Percentiles rank a stretch among this genome's conserved stretches.
These are phyloP conservation scores for Ogataea neopini DNA, from an alignment of 805 yeast genomes.

Conservation along the genomic window DNA sequence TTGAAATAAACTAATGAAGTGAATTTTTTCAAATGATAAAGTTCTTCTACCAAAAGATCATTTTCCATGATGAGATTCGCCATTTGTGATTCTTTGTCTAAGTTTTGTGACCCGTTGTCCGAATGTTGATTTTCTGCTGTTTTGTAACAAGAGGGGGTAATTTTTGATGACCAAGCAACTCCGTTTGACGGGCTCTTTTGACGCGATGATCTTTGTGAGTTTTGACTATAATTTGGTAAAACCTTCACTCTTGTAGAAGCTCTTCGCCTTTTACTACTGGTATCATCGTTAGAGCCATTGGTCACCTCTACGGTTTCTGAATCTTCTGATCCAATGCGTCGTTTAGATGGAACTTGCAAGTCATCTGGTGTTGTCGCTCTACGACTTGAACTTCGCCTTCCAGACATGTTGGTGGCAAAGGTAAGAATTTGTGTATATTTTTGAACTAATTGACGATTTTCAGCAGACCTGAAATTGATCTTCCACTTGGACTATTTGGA, in stretches of 20 bases:
- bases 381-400: constrained; percentile 8
- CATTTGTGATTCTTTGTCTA: constrained; percentile 33
- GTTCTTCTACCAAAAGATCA: constrained; percentile 54
- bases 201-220: constrained; percentile 5
- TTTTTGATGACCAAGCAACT: not conserved
- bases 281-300: not conserved
- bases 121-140: not conserved
- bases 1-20: constrained; percentile 64
- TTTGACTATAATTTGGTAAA: constrained; percentile 15
- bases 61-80: constrained; percentile 47
- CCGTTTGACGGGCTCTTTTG: not conserved
- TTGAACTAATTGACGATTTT: not conserved
- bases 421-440: not conserved
- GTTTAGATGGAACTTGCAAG: not conserved
- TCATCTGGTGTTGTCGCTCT: constrained; percentile 1
- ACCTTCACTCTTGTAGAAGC: constrained; percentile 15
- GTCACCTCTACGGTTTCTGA: not conserved
- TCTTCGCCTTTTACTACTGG: constrained; percentile 17
- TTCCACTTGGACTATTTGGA: too few relatives aligned
- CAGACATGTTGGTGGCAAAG: constrained; percentile 5
- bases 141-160: constrained; percentile 11
- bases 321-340: constrained; percentile 1
- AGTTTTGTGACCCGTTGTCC: not conserved
- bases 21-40: constrained; percentile 62
- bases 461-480: not conserved